Conservation (phyloP, 192 early-diverging fungal species). For the Jimgerdemannia lactiflua region DNA sequence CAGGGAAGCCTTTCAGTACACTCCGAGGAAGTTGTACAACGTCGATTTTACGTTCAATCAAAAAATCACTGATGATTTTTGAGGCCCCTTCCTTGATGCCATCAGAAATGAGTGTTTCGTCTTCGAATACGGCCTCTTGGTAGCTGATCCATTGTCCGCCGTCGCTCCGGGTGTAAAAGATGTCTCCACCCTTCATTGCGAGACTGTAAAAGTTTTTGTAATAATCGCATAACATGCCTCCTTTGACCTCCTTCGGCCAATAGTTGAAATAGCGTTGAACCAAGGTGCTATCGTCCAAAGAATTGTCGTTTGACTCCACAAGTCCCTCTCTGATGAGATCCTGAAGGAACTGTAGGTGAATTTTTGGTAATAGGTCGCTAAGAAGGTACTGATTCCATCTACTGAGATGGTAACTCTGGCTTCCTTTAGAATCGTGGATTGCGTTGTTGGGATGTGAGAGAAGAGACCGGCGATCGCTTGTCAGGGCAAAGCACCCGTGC, state of each 20-base stretch:
- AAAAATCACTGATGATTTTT: not conserved
- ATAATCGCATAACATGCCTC: not conserved
- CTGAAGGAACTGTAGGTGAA: not conserved
- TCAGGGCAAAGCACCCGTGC: slow-evolving; percentile 33
- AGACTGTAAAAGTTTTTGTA: not conserved
- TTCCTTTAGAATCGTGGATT: not conserved
- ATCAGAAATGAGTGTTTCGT: not conserved
- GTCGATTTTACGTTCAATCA: not conserved
- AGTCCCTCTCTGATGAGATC: not conserved
- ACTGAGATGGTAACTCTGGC: too few species aligned
- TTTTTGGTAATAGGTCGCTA: not conserved
- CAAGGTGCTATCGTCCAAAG: not conserved
- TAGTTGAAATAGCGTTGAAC: not conserved
- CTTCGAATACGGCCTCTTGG: not conserved
- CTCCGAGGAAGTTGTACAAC: not conserved
- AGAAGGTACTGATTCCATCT: not conserved
- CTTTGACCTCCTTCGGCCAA: not conserved
- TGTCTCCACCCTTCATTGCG: not conserved
- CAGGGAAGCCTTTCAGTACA: not conserved
- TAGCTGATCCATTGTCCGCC: not conserved
- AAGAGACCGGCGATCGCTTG: slow-evolving; percentile 14
- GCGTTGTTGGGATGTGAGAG: not conserved
- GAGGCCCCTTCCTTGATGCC: too few species aligned
- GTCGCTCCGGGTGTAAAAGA: not conserved
- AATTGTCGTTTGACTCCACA: not conserved